Evolutionary conservation across 805 yeast species (phyloP), one percentile per base, ranked within the genome.

Genomic region (Yarrowia sp.): DNA sequence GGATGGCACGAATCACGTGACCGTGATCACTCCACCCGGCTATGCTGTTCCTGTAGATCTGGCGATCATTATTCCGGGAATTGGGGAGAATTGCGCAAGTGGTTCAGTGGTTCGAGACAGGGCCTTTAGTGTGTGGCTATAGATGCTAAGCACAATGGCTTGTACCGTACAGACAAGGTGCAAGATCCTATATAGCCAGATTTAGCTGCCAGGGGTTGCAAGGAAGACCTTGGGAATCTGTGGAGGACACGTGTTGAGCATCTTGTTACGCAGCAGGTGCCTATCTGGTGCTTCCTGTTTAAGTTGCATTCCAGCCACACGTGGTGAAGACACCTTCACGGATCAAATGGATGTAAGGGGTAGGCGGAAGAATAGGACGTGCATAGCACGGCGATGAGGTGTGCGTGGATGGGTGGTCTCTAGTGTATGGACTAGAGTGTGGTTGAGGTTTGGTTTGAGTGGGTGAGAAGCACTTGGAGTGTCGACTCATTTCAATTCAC

Each of bases 271-370:
- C 38, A 47, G 49, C n/a, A 20, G 30, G 13, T 49, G 58, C 30
- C 30, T 36, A 13, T 36, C 58, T 36, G 33, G 33, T 13, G 34
- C 50, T 12, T 53, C 39, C 47, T 24, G 46, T 42, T 42, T 24
- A 43, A 33, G 64, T 58, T 58, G 64, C 64, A 58, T 58, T 58
- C 64, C 64, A 58, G 50, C 64, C 49, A 58, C 64, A 58, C 64
- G 64, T 58, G 64, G 42, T 52, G 43, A 19, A 47, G 30, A 52
- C 58, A 19, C 12, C 24, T 17, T 20, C 33, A 13, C 58, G 58
- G 58, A 52, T 19, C 58, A 55, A 55, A 58, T 40, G 40, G 38
- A 58, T 58, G 64, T 40, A 58, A 58, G 64, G 64, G 64, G 50
- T 42, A 39, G 19, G 30, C 47, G 63, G 63, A 55, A 55, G 47